These are phyloP conservation scores for Podaxis mareebaensis DNA, from an alignment of 768 basidiomycete genomes.

Conservation along the genomic window DNA sequence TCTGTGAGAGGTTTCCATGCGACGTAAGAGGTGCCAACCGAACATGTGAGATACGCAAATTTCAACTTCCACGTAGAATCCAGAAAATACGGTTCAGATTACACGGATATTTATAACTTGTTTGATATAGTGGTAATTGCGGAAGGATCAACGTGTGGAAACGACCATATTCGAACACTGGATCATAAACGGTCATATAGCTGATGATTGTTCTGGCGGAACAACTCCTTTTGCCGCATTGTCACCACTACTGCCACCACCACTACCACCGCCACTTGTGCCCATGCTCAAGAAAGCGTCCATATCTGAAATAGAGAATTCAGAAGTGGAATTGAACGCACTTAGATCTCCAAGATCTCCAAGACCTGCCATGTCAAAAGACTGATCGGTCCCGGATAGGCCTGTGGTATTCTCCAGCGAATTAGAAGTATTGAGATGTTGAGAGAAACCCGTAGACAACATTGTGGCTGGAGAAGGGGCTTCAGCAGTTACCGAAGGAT, in stretches of 20 bases:
- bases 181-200: not conserved
- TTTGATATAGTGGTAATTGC: not conserved
- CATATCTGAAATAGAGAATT: slow-evolving; percentile 32
- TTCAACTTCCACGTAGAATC: too few species aligned
- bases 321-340: slow-evolving; percentile 3
- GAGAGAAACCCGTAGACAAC: slow-evolving; percentile 7
- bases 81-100: not conserved
- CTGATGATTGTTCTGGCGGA: not conserved
- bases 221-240: not conserved
- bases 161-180: not conserved
- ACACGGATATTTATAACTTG: not conserved
- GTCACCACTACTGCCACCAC: slow-evolving; percentile 11
- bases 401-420: not conserved
- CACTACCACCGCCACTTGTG: slow-evolving; percentile 22
- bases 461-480: slow-evolving; percentile 11
- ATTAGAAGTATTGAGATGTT: slow-evolving; percentile 4
- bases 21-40: not conserved
- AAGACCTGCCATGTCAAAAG: slow-evolving; percentile 12
- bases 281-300: slow-evolving; percentile 53
- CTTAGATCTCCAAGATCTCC: slow-evolving; percentile 12
- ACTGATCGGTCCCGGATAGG: slow-evolving; percentile 4
- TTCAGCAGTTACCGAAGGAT: not conserved
- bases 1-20: not conserved
- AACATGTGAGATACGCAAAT: too few species aligned
- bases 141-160: not conserved